These are phyloP conservation scores for Truncatella angustata DNA, from an alignment of 2,329 filamentous ascomycete species.

Conservation along the genomic window DNA sequence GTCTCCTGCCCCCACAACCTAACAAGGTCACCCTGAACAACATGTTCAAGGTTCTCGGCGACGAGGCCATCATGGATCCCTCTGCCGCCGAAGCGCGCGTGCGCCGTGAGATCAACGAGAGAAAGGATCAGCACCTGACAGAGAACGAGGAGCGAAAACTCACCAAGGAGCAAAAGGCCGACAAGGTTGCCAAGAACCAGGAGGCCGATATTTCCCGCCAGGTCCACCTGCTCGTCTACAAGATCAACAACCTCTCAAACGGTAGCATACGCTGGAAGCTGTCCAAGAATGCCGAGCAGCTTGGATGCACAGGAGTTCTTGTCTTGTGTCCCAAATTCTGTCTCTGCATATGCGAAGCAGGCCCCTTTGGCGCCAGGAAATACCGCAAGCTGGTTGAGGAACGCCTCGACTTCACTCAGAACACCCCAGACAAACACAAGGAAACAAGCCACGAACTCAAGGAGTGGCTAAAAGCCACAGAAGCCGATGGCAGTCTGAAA, in stretches of 20 bases:
- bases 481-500: conserved; percentile 74
- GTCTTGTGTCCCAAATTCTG: conserved; percentile 88
- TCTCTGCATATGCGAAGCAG: conserved; percentile 88
- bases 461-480: conserved; percentile 76
- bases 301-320: conserved; percentile 83
- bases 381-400: conserved; percentile 94
- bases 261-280: conserved; percentile 94
- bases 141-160: conserved; percentile 83
- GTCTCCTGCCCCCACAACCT: conserved; percentile 82
- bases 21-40: conserved; percentile 98
- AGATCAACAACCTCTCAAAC: conserved; percentile 84
- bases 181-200: conserved; percentile 81
- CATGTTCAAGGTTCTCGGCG: conserved; percentile 93
- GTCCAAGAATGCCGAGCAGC: conserved; percentile 86
- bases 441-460: conserved; percentile 58
- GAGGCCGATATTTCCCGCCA: conserved; percentile 85
- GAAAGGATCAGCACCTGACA: conserved; percentile 73
- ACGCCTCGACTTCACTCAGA: conserved; percentile 94
- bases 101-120: conserved; percentile 87
- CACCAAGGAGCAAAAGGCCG: conserved; percentile 80
- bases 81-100: conserved; percentile 95
- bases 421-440: conserved; percentile 64
- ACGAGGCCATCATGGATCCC: conserved; percentile 89
- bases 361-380: conserved; percentile 74
- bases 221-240: conserved; percentile 83